Base-by-base conservation (phyloP, 2,329 filamentous ascomycete genomes). In the Ophiostoma himal-ulmi region DNA sequence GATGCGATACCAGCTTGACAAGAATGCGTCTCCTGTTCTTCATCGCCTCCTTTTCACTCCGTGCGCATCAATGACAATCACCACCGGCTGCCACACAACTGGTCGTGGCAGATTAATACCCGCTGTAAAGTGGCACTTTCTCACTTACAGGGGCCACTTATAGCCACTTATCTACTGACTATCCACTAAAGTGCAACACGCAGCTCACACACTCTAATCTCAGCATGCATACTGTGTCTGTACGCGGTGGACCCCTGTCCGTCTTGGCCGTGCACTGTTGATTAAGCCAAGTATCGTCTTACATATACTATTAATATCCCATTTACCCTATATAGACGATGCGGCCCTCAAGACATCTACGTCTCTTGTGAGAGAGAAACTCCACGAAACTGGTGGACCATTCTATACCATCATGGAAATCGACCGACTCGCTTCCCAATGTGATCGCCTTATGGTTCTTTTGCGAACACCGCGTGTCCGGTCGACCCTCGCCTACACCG, bases 71-170 rank as follows among this genome's bases (percentile, higher is more conserved):
- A 57, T 57, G n/a, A 26, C 52, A 57, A 62, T 62, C 57, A 20
- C 14, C 57, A 62, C 26, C 13, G 36, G 14, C 11, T 8, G 57
- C 57, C 54, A 62, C 34, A 34, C 57, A 14, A 62, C 54, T 60
- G 22, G 57, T 26, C 11, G 11, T 11, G 57, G 57, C 57, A 62
- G 57, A 62, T 62, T 34, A 62, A 62, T 62, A 30, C 57, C 57
- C 57, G 57, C 57, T 62, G 57, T 62, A 62, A 62, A 62, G 52
- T 34, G 57, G 26, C 57, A 34, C 26, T 62, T 62, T 34, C 17
- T 7, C n/a, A 62, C 57, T 62, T 62, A 34, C 26, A 34, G 26
- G 14, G 57, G 8, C 57, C 57, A 34, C 26, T 62, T 62, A 62
- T 17, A 34, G 5, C 57, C 26, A 62, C 52, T 54, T 57, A 48